Base-by-base conservation (phyloP, 768 basidiomycete species). In the Podaxis sp. region DNA sequence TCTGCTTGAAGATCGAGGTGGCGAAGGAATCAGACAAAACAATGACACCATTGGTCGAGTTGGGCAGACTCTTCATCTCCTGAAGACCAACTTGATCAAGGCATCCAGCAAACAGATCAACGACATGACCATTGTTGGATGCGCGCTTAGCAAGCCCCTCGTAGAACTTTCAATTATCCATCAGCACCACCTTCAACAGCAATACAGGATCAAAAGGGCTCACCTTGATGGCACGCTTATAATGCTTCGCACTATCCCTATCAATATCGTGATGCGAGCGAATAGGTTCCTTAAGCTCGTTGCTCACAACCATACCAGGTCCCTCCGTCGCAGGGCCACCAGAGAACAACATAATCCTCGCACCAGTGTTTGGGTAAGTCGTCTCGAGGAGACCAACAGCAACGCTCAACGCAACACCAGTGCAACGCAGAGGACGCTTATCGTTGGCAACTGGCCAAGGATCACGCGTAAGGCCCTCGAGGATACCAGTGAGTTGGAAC, bases 241-340 rank as follows among this genome's bases (percentile, higher is more conserved):
- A 99, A 73, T 99, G 95, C 76, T 98, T 99, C 49, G 90, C 96
- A 65, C 87, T 91, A 74, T 99, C 97, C 19, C 95, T 84, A 70
- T 99, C 97, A 69, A 99, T 99, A 71, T 99, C 97, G 77, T 99
- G 96, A 73, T 99, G 97, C 7, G 95, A 97, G 58, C 97, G 90
- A 65, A 99, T 99, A 2, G 96, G 95, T 70, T 99, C 97, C 77
- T 93, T 92, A 61, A 99, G 80, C 76, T 99, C 96, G 67, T 93
- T 93, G 75, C 85, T 90, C 61, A 99, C 97, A 36, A 98, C 96
- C 87, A 95, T 88, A 17, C 97, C 97, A 0, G 97, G 97, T 2
- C 97, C 97, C 71, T 98, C 95, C 1, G 96, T 97, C 9, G 91
- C 90, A 13, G 97, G 93, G 30, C 97, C 97, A 68, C 96, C 97